Evolutionary conservation across 192 early-diverging fungal species (phyloP).

Genomic region (Coemansia sp.): DNA sequence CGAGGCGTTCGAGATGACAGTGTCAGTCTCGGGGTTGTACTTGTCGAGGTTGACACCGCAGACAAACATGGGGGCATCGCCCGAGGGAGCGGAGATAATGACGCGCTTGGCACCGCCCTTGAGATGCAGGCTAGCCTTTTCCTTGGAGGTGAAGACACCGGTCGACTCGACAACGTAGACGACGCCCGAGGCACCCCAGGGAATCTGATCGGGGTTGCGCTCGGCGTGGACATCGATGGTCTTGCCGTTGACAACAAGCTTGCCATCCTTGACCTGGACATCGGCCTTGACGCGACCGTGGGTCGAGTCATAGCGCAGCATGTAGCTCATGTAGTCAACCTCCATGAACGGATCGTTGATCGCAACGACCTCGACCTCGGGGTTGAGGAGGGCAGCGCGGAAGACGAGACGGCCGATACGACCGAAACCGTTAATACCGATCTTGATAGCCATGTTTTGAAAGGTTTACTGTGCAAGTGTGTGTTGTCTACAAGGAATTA

Average conservation of each 20-base stretch:
- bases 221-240: conserved; percentile 70
- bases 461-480: neutral
- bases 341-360: conserved; percentile 98
- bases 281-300: conserved; percentile 92
- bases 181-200: conserved; percentile 79
- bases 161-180: conserved; percentile 98
- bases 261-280: conserved; percentile 76
- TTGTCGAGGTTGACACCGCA: conserved; percentile 94
- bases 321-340: conserved; percentile 95
- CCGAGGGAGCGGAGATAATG: conserved; percentile 95
- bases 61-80: conserved; percentile 98
- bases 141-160: conserved; percentile 94
- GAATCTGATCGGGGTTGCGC: conserved; percentile 83
- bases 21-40: conserved; percentile 76
- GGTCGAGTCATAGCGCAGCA: conserved; percentile 98
- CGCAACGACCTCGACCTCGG: conserved; percentile 74
- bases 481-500: conserved; percentile 10
- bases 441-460: conserved; percentile 28
- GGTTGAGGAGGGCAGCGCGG: conserved; percentile 75
- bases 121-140: conserved; percentile 82
- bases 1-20: conserved; percentile 96
- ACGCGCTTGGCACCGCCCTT: conserved; percentile 98
- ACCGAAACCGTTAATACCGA: conserved; percentile 83
- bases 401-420: conserved; percentile 98
- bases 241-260: conserved; percentile 87